These are phyloP conservation scores for Diplodia sapinea DNA, from an alignment of 2,329 filamentous ascomycete genomes.

Conservation along the genomic window DNA sequence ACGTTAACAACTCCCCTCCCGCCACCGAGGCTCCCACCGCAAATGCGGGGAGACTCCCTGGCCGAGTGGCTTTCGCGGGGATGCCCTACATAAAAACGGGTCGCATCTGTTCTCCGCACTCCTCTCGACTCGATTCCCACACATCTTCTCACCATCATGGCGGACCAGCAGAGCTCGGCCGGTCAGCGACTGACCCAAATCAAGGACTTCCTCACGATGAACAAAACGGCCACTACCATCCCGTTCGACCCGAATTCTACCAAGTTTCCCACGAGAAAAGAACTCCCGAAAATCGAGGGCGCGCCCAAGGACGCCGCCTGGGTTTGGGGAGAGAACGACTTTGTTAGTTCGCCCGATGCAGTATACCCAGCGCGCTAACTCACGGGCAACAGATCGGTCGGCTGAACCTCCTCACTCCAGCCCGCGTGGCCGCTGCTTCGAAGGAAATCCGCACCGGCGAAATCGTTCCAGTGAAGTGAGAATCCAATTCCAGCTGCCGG, in stretches of 20 bases:
- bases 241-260: slow-evolving; percentile 62
- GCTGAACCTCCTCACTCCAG: slow-evolving; percentile 63
- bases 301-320: slow-evolving; percentile 63
- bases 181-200: slow-evolving; percentile 51
- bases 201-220: slow-evolving; percentile 53
- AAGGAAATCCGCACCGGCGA: slow-evolving; percentile 62
- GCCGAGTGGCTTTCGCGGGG: no score
- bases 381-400: slow-evolving; percentile 51
- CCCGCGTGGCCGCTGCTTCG: slow-evolving; percentile 59
- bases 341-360: slow-evolving; percentile 42
- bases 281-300: slow-evolving; percentile 58
- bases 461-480: slow-evolving; percentile 60
- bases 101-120: background rate
- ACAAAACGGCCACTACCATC: slow-evolving; percentile 54
- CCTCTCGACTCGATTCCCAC: background rate
- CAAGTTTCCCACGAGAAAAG: slow-evolving; percentile 59
- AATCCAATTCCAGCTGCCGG: background rate
- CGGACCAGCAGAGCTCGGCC: slow-evolving; percentile 43
- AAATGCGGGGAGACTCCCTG: slow-evolving; percentile 4
- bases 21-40: background rate
- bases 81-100: background rate
- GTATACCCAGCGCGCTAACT: background rate
- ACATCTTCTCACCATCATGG: slow-evolving; percentile 37
- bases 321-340: slow-evolving; percentile 65
- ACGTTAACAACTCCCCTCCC: no score